Conservation (phyloP, 1,284 basidiomycete species). For the Malassezia nana region DNA sequence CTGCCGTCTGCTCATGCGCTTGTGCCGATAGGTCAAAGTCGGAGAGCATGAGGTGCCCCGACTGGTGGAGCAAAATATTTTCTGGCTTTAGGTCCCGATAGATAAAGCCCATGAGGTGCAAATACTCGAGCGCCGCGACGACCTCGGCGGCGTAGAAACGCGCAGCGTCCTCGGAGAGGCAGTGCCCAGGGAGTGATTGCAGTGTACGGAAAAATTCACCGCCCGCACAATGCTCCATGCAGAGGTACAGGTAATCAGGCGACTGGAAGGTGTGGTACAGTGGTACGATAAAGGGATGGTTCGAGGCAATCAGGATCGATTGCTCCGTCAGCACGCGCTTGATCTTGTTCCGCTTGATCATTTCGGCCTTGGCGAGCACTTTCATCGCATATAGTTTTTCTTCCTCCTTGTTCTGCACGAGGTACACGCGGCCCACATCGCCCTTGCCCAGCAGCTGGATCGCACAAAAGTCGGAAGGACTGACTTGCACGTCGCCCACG, state of each 20-base stretch:
- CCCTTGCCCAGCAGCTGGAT: constrained; percentile 48
- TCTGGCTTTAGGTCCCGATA: constrained; percentile 99
- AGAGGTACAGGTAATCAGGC: constrained; percentile 45
- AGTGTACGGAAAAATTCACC: constrained; percentile 93
- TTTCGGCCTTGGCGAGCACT: constrained; percentile 46
- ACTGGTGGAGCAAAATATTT: constrained; percentile 96
- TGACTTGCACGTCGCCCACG: constrained; percentile 55
- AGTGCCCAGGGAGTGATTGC: constrained; percentile 77
- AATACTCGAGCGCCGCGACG: constrained; percentile 89
- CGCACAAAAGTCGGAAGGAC: constrained; percentile 41
- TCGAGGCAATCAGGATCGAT: constrained; percentile 41
- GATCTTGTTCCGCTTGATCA: constrained; percentile 48
- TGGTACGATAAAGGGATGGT: constrained; percentile 47
- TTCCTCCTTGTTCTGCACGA: constrained; percentile 41
- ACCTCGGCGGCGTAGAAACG: constrained; percentile 99
- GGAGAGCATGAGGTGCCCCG: constrained; percentile 97
- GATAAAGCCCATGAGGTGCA: constrained; percentile 98
- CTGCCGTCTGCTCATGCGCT: constrained; percentile 63
- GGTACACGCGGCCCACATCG: constrained; percentile 46
- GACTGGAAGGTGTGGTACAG: constrained; percentile 48
- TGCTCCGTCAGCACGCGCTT: constrained; percentile 47
- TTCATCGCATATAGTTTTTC: constrained; percentile 46
- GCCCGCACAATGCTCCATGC: constrained; percentile 77
- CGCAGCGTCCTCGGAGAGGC: constrained; percentile 85
- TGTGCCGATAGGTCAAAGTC: constrained; percentile 99